Percentiles rank a stretch among this genome's conserved stretches.
These are phyloP conservation scores for Trichoderma semiorbis DNA, from an alignment of 2,329 filamentous ascomycete genomes.

Conservation along the genomic window DNA sequence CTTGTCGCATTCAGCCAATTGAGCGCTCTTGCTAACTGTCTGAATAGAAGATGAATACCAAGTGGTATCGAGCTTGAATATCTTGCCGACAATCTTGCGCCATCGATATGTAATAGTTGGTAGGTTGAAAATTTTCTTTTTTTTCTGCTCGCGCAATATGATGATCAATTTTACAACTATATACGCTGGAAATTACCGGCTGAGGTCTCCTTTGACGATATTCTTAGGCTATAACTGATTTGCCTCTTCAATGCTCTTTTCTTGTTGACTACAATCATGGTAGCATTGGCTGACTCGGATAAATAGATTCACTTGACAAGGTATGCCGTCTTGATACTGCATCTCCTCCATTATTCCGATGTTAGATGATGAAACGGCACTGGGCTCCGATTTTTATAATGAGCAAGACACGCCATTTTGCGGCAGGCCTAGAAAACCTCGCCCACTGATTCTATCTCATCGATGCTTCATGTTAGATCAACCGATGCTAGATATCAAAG, in stretches of 20 bases:
- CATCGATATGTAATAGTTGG: slow-evolving; percentile 20
- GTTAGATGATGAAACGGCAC: slow-evolving; percentile 84
- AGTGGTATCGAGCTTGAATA: slow-evolving; percentile 18
- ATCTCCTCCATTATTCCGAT: slow-evolving; percentile 20
- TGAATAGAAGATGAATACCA: slow-evolving; percentile 10
- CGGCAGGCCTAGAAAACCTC: slow-evolving; percentile 99
- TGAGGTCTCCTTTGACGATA: slow-evolving; percentile 80
- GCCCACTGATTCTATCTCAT: slow-evolving; percentile 71
- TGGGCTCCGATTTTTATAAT: slow-evolving; percentile 80
- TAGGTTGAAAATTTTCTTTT: slow-evolving; percentile 26
- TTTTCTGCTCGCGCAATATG: slow-evolving; percentile 26
- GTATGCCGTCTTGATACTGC: slow-evolving; percentile 30
- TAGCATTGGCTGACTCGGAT: slow-evolving; percentile 32
- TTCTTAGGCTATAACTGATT: slow-evolving; percentile 83
- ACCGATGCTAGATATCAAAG: not conserved
- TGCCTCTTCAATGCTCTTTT: slow-evolving; percentile 18
- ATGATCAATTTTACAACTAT: slow-evolving; percentile 66
- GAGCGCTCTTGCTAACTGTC: slow-evolving; percentile 26
- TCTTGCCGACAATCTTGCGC: not conserved
- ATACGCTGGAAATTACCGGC: slow-evolving; percentile 96
- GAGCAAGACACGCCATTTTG: slow-evolving; percentile 86
- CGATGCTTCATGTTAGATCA: not conserved
- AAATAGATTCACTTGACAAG: slow-evolving; percentile 29
- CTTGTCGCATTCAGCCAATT: slow-evolving; percentile 12
- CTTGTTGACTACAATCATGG: not conserved